phyloP scores from a whole-genome alignment of 2,329 filamentous ascomycete species.

The Colletotrichum higginsianum region DNA sequence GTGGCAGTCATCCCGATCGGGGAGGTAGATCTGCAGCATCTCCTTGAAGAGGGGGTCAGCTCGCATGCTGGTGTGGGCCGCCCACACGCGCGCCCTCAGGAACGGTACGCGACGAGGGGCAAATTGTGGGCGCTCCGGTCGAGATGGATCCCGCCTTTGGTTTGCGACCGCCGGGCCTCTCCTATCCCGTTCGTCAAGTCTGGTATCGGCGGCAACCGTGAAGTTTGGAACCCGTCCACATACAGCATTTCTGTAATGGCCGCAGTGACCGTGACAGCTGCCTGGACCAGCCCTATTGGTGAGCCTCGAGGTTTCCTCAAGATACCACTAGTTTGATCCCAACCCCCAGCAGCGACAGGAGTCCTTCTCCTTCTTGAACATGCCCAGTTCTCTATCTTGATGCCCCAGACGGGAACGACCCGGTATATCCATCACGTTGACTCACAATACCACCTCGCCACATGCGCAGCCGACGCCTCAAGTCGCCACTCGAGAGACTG shows the following conservation, averaged over 20 bases:
- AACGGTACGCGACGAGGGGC: neutral
- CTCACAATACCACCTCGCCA: neutral
- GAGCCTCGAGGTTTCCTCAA: too few relatives aligned
- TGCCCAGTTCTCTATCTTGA: neutral
- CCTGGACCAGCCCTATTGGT: neutral
- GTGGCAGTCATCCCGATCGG: constrained; percentile 12
- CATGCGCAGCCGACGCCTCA: neutral
- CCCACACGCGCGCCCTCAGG: constrained; percentile 7
- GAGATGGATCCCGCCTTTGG: neutral
- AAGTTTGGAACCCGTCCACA: too few relatives aligned
- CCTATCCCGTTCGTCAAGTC: neutral
- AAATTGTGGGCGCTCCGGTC: neutral
- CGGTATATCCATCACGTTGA: too few relatives aligned
- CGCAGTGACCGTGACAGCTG: neutral
- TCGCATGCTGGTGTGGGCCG: neutral
- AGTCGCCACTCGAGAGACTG: neutral
- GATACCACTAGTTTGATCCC: neutral
- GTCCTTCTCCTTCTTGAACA: neutral
- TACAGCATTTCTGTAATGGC: too few relatives aligned
- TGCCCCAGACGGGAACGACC: neutral
- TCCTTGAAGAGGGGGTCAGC: neutral
- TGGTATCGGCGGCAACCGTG: neutral
- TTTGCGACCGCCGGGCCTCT: neutral
- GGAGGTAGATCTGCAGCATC: constrained; percentile 19
- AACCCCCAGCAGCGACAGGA: neutral